Conservation (phyloP, 805 yeast genomes). For the Ogataea polymorpha region DNA sequence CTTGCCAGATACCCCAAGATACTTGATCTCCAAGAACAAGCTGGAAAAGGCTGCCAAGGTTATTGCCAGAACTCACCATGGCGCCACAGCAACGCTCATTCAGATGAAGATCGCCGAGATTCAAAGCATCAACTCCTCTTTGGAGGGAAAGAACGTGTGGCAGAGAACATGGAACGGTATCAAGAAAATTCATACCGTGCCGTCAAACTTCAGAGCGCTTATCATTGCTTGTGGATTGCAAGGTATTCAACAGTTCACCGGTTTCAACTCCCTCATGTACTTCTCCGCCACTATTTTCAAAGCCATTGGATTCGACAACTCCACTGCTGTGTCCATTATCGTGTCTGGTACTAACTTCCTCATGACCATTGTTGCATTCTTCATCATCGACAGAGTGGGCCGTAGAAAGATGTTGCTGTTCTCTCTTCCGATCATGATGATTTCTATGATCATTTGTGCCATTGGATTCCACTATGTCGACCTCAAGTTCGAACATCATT, state of each 20-base stretch:
- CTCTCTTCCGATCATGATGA: slow-evolving; percentile 84
- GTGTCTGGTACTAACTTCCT: slow-evolving; percentile 93
- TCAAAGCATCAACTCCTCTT: slow-evolving; percentile 41
- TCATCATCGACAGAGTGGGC: slow-evolving; percentile 83
- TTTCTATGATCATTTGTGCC: slow-evolving; percentile 74
- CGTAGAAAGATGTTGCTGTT: slow-evolving; percentile 76
- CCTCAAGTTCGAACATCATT: slow-evolving; percentile 51
- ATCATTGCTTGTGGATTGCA: slow-evolving; percentile 90
- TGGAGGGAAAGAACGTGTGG: slow-evolving; percentile 47
- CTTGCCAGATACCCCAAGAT: slow-evolving; percentile 96
- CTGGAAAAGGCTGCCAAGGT: slow-evolving; percentile 65
- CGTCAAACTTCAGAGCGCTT: slow-evolving; percentile 85
- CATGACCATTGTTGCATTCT: slow-evolving; percentile 81
- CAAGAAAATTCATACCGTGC: slow-evolving; percentile 59
- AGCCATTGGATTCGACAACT: slow-evolving; percentile 80
- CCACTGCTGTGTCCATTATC: slow-evolving; percentile 93
- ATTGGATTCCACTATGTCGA: slow-evolving; percentile 87
- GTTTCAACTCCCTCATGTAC: slow-evolving; percentile 95
- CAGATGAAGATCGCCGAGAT: slow-evolving; percentile 68
- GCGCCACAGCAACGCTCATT: slow-evolving; percentile 62
- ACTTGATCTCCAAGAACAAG: slow-evolving; percentile 68
- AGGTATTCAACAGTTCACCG: slow-evolving; percentile 95
- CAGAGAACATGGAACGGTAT: slow-evolving; percentile 58
- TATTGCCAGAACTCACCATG: slow-evolving; percentile 56
- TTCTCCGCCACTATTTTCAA: slow-evolving; percentile 90